Base-by-base conservation (phyloP, 129 eudicot species). In the Kitagawia praeruptora region DNA sequence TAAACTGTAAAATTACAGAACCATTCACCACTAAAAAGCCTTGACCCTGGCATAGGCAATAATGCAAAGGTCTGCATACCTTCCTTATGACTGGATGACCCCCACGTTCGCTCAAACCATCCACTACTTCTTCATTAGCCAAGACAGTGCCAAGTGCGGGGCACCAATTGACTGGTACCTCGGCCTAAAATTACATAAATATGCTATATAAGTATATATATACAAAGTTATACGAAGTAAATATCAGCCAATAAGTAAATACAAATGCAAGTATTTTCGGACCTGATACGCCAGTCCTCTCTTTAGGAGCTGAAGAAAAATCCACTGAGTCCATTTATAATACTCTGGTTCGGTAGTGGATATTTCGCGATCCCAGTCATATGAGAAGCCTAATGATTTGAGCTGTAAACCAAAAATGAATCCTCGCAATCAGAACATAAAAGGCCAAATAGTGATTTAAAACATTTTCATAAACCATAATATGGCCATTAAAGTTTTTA, bases 241-340 rank as follows among this genome's bases (percentile, higher is more conserved):
- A 69, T 40, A 39, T 46, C 8, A 46, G 76, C 31, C 81, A 28
- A 81, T 70, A 66, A 23, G 16, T 44, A 27, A 6, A n/a, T 1
- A 8, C 23, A 9, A 21, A 8, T 66, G 39, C 5, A 4, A 66
- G 40, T 27, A 31, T 14, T 46, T 3, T 78, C 54, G 67, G 71
- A 94, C 98, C 96, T 95, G 98, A 86, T 95, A 95, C 18, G 98
- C 97, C 56, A 95, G 82, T 79, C 98, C 98, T 87, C 84, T 85
- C 80, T 95, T 95, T 38, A 95, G 82, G 79, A 95, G 98, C 89
- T 92, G 98, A 70, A 95, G 86, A 85, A 95, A 95, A 77, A 95
- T 95, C 98, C 98, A 95, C 69, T 95, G 98, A 21, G 98, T 95
- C 98, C 98, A 95, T 87, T 87, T 95, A 82, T 95, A 95, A 75